Percentiles rank a stretch among this genome's conserved stretches.
Conservation (phyloP, 1,284 basidiomycete genomes). For the Albatrellus sp. region DNA sequence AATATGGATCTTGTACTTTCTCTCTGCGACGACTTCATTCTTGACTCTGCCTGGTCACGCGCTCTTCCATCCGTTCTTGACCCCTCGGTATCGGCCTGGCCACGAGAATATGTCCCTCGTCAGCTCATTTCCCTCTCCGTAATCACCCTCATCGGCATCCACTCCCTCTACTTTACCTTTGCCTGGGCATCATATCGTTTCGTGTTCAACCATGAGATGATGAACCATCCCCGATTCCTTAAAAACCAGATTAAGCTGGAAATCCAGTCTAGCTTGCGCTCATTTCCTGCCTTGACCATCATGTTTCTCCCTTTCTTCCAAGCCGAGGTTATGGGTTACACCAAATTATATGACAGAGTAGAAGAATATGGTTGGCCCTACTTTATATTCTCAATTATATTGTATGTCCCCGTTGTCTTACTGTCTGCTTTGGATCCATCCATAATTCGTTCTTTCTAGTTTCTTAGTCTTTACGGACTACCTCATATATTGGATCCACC, state of each 20-base stretch:
- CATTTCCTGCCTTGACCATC: slow-evolving; percentile 73
- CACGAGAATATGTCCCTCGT: slow-evolving; percentile 68
- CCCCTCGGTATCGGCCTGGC: slow-evolving; percentile 49
- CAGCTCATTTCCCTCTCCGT: slow-evolving; percentile 68
- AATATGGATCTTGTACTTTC: slow-evolving; percentile 82
- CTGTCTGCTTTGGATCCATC: neutral
- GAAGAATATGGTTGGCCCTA: slow-evolving; percentile 63
- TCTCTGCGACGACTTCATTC: slow-evolving; percentile 59
- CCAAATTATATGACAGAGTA: slow-evolving; percentile 68
- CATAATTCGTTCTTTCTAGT: slow-evolving; percentile 1
- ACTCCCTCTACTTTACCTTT: slow-evolving; percentile 78
- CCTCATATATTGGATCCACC: slow-evolving; percentile 89
- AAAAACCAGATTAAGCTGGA: slow-evolving; percentile 81
- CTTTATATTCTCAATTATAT: slow-evolving; percentile 44
- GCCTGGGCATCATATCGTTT: slow-evolving; percentile 75
- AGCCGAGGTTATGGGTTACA: slow-evolving; percentile 82
- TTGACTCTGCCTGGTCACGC: slow-evolving; percentile 72
- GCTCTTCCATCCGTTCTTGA: slow-evolving; percentile 58
- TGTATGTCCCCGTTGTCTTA: slow-evolving; percentile 32
- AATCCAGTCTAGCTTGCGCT: slow-evolving; percentile 64
- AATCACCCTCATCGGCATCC: slow-evolving; percentile 75
- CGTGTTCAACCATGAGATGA: slow-evolving; percentile 95
- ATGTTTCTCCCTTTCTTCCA: slow-evolving; percentile 93
- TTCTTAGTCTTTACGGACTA: slow-evolving; percentile 92
- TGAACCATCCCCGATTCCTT: slow-evolving; percentile 89